Evolutionary conservation across 805 yeast genomes (phyloP), one percentile per base, ranked within the genome.

Genomic region (Candida boidinii): DNA sequence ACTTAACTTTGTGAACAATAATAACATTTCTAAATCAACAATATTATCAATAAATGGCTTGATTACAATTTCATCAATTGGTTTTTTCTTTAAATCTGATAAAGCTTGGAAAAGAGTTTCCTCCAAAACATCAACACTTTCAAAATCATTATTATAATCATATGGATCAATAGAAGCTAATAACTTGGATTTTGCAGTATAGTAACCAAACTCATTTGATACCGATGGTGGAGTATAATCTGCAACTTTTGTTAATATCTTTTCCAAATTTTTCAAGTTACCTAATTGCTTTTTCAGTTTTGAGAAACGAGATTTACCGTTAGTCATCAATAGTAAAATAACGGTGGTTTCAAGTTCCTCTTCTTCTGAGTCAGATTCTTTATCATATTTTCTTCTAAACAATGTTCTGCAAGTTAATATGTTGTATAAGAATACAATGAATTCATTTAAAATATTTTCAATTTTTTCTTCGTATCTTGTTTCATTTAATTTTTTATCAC

Each of bases 181-280:
- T 7, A 60, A 39, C 3, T 58, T 53, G 10, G 65, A 60, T 41
- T 74, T 80, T 44, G 83, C 58, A 17, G 71, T 58, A 51, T 79
- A 83, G 29, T 69, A 68, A 16, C 94, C 94, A 38, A 73, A 68
- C 46, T 79, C 90, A 23, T 65, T 66, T 26, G 78, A 54, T 3
- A 84, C 84, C 15, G 66, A 63, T 4, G 94, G 92, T 7, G 84
- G 73, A 20, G 67, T 66, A 45, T 66, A 83, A 4, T 56, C 65
- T 1, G 85, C 66, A 19, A 77, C 61, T 43, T 83, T 83, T 23
- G 63, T 58, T 33, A 92, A 60, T 3, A 60, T 56, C 3, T 51
- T 53, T 40, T 74, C 81, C 36, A 74, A 66, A 63, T 46, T 17
- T 42, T 63, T 19, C 59, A 66, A 28, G 49, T 45, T 13, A 37